A percentile compares a stretch with the other conserved stretches of the same genome.
These are phyloP conservation scores for Colletotrichum sp. DNA, from an alignment of 2,329 filamentous ascomycete genomes.

Conservation along the genomic window DNA sequence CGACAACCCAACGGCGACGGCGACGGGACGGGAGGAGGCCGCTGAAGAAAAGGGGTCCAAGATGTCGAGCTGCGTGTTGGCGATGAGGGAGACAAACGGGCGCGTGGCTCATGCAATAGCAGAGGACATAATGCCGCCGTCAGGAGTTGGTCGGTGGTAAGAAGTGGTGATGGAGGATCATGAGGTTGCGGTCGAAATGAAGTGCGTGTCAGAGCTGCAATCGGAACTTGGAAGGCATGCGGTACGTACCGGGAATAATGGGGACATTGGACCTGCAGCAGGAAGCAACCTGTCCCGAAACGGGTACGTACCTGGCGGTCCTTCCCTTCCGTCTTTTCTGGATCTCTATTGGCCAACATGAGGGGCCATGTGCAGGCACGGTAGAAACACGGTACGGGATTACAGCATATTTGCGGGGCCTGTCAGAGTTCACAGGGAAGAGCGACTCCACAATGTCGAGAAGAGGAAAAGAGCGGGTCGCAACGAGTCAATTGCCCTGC, in stretches of 20 bases:
- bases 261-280: background rate
- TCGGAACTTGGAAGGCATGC: slow-evolving; percentile 12
- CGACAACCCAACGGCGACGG: background rate
- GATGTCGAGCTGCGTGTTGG: background rate
- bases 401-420: background rate
- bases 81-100: background rate
- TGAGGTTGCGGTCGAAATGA: background rate
- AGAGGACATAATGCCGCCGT: background rate
- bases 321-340: background rate
- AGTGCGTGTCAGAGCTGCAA: slow-evolving; percentile 4
- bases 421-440: background rate
- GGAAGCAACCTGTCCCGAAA: background rate
- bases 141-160: background rate
- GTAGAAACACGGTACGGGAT: background rate
- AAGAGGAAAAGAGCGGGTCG: slow-evolving; percentile 10
- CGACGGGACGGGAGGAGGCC: background rate
- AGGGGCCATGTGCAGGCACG: background rate
- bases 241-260: background rate
- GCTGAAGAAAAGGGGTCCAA: background rate
- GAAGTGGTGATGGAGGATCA: background rate
- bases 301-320: background rate
- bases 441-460: background rate
- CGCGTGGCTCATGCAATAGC: background rate
- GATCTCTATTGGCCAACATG: background rate
- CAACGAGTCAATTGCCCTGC: slow-evolving; percentile 12